Conservation (phyloP, 805 yeast genomes). For the Torulaspora delbrueckii region DNA sequence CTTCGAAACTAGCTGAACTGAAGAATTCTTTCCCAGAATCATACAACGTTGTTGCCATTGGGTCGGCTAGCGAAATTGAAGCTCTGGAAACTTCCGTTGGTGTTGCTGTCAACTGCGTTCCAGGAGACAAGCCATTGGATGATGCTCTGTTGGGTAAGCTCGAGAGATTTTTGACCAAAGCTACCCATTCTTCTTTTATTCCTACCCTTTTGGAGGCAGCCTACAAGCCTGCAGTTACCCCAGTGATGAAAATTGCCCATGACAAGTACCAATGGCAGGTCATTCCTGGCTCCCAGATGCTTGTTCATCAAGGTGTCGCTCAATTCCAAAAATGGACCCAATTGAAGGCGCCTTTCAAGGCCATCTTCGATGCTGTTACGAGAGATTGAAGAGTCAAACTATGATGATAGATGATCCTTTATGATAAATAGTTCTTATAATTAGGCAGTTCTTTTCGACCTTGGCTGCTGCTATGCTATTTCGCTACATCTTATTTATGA, state of each 20-base stretch:
- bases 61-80: conserved; percentile 43
- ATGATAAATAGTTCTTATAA: not conserved
- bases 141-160: conserved; percentile 44
- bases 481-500: no score
- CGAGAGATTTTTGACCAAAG: conserved; percentile 43
- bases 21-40: conserved; percentile 54
- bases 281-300: conserved; percentile 88
- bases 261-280: conserved; percentile 65
- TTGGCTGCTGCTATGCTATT: no score
- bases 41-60: conserved; percentile 56
- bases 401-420: not conserved
- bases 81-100: conserved; percentile 42
- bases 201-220: conserved; percentile 84
- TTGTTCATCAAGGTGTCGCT: conserved; percentile 86
- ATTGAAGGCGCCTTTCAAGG: conserved; percentile 54
- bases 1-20: conserved; percentile 56
- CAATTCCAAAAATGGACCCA: conserved; percentile 82
- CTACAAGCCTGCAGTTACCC: conserved; percentile 84
- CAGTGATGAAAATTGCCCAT: conserved; percentile 73
- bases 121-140: conserved; percentile 73
- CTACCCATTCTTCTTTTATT: conserved; percentile 37
- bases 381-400: conserved; percentile 12
- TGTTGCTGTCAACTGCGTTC: conserved; percentile 73
- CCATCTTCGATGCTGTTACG: conserved; percentile 57
- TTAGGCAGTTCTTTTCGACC: no score